Conservation (phyloP, 1,284 basidiomycete species). For the Agaricales sp. region DNA sequence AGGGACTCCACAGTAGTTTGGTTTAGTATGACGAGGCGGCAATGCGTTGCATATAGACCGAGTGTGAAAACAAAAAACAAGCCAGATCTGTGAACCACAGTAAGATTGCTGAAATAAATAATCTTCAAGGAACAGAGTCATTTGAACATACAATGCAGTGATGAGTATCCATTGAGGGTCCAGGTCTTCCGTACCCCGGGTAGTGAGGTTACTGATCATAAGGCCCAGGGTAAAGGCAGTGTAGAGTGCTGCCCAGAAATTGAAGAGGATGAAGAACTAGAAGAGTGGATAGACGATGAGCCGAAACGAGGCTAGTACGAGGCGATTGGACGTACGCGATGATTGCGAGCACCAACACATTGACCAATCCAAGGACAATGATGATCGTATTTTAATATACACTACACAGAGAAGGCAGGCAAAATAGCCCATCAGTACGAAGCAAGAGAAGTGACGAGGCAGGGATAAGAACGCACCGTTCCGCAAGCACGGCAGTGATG, state of each 20-base stretch:
- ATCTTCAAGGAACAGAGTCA: background rate
- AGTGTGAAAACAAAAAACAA: constrained; percentile 49
- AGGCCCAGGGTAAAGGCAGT: background rate
- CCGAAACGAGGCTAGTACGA: constrained; percentile 20
- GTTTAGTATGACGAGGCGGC: constrained; percentile 37
- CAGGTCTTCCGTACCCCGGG: background rate
- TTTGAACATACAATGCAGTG: background rate
- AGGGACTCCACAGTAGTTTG: constrained; percentile 57
- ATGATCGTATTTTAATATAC: constrained; percentile 53
- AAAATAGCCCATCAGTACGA: background rate
- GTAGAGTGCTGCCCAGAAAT: background rate
- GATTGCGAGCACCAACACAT: constrained; percentile 57
- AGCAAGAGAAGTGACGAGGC: background rate
- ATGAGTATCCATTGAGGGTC: background rate
- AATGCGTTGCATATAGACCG: constrained; percentile 36
- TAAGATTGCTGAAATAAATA: too few species aligned
- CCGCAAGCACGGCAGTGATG: constrained; percentile 45
- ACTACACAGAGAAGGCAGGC: constrained; percentile 21
- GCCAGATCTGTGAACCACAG: constrained; percentile 19
- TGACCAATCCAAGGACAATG: constrained; percentile 63
- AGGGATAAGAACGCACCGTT: background rate
- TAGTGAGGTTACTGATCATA: background rate
- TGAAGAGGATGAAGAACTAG: constrained; percentile 5
- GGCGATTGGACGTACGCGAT: constrained; percentile 18
- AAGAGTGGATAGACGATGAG: background rate